Percentiles rank a stretch among this genome's conserved stretches.
Conservation (phyloP, 345 rosid genomes). For the Psidium guajava region DNA sequence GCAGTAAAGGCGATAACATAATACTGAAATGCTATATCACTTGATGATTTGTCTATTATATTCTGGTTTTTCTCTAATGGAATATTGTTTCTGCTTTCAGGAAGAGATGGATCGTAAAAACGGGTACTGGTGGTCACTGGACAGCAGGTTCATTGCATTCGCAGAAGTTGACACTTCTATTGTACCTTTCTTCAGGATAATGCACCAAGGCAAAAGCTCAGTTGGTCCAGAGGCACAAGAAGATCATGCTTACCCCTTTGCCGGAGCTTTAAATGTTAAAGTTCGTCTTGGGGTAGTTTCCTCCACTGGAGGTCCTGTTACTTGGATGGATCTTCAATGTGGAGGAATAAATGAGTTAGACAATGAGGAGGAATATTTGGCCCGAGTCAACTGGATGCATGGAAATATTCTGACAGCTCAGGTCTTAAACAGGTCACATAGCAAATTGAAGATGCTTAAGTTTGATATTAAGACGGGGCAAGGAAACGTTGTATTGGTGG, state of each 20-base stretch:
- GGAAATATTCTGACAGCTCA: constrained; percentile 60
- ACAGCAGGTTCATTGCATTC: constrained; percentile 76
- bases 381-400: constrained; percentile 83
- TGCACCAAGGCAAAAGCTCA: constrained; percentile 88
- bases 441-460: constrained; percentile 49
- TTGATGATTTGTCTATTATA: background rate
- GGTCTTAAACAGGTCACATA: constrained; percentile 72
- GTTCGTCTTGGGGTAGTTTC: constrained; percentile 89
- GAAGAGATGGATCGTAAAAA: constrained; percentile 97
- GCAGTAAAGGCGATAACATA: background rate
- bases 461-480: constrained; percentile 67
- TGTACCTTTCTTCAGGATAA: constrained; percentile 75
- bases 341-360: constrained; percentile 47
- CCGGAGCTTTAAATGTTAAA: constrained; percentile 84
- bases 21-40: background rate
- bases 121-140: constrained; percentile 99
- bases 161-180: constrained; percentile 70
- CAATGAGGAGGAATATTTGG: constrained; percentile 65
- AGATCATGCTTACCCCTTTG: constrained; percentile 93
- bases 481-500: constrained; percentile 46
- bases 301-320: constrained; percentile 50
- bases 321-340: constrained; percentile 80
- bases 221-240: constrained; percentile 79
- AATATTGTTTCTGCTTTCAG: constrained; percentile 21
- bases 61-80: background rate